phyloP scores from a whole-genome alignment of 2,329 filamentous ascomycete genomes.

The Rhynchosporium graminicola region DNA sequence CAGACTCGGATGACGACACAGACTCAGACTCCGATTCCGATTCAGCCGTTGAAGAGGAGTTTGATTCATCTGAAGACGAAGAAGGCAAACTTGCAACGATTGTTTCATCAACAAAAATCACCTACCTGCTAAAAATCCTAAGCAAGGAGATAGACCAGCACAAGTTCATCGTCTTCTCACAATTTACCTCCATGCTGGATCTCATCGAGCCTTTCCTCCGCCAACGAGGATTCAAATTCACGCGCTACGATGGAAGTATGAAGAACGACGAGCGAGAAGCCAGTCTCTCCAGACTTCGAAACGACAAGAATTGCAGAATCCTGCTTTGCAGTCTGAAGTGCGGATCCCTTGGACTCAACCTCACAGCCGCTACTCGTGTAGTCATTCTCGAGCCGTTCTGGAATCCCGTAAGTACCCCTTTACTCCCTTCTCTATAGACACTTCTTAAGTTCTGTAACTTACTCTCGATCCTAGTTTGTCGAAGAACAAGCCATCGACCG shows the following conservation, averaged over 20 bases:
- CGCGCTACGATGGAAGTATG: constrained; percentile 95
- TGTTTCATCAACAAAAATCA: constrained; percentile 85
- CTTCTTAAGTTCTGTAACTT: constrained; percentile 15
- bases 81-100: constrained; percentile 52
- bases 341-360: constrained; percentile 86
- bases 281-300: constrained; percentile 74
- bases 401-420: constrained; percentile 63
- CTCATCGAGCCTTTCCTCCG: constrained; percentile 89
- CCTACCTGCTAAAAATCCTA: constrained; percentile 79
- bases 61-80: constrained; percentile 43
- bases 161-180: constrained; percentile 98
- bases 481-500: constrained; percentile 99
- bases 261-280: constrained; percentile 89
- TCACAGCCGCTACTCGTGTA: constrained; percentile 90
- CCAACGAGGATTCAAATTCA: constrained; percentile 72
- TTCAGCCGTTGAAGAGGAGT: constrained; percentile 40
- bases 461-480: constrained; percentile 65
- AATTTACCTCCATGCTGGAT: constrained; percentile 98
- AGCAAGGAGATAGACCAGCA: constrained; percentile 75
- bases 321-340: constrained; percentile 93
- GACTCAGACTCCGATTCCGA: constrained; percentile 40
- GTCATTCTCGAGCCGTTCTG: constrained; percentile 97
- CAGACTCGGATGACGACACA: constrained; percentile 23
- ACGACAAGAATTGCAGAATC: constrained; percentile 73
- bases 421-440: constrained; percentile 4